These are phyloP conservation scores for Mesembryanthemum crystallinum DNA, from an alignment of 148 eudicot species.

Conservation along the genomic window DNA sequence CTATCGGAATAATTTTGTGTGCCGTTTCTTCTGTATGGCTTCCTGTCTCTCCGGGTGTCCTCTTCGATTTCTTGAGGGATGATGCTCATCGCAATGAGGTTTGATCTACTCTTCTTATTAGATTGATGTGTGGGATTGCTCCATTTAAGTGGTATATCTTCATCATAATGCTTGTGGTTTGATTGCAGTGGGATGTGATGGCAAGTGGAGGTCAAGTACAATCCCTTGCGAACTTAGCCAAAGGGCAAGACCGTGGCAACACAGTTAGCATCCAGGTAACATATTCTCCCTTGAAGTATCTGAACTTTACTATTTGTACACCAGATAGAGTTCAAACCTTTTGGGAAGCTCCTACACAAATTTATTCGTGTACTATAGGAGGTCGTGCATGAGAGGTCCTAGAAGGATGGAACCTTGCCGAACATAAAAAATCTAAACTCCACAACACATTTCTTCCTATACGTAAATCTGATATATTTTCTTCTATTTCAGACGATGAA, in stretches of 20 bases:
- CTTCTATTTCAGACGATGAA: conserved; percentile 54
- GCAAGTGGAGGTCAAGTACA: conserved; percentile 60
- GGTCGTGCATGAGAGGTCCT: too few species aligned
- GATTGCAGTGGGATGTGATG: conserved; percentile 77
- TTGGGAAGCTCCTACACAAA: too few species aligned
- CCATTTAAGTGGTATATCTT: background rate
- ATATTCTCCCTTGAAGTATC: background rate
- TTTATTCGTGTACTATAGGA: too few species aligned
- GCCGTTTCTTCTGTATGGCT: conserved; percentile 85
- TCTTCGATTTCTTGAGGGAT: conserved; percentile 84
- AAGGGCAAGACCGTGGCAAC: conserved; percentile 88
- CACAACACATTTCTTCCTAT: background rate
- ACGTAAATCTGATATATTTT: background rate
- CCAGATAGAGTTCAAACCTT: background rate
- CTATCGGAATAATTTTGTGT: conserved; percentile 71
- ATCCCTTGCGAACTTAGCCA: conserved; percentile 65
- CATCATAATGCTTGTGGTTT: background rate
- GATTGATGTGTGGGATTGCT: background rate
- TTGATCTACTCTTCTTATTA: background rate
- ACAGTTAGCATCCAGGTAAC: conserved; percentile 73
- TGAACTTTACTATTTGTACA: background rate
- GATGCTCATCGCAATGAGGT: conserved; percentile 81
- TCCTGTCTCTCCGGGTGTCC: conserved; percentile 59
- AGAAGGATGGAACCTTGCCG: too few species aligned
- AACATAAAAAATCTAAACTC: too few species aligned